These are phyloP conservation scores for Bothriochloa decipiens DNA, from an alignment of 176 grass and related monocot genomes.

Conservation along the genomic window DNA sequence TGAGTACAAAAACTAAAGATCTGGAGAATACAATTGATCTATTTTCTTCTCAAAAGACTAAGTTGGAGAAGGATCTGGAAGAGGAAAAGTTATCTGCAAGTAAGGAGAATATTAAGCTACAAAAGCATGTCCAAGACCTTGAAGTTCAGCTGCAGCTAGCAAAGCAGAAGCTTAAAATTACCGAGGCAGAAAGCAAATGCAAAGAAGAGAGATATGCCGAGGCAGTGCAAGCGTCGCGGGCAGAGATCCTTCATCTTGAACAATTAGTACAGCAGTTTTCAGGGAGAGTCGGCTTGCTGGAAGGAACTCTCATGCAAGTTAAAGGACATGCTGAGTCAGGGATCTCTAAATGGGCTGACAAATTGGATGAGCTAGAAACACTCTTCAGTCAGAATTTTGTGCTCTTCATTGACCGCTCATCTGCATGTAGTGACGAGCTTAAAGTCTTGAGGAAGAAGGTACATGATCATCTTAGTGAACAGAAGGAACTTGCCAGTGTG, in stretches of 20 bases:
- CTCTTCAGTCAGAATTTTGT: slow-evolving; percentile 38
- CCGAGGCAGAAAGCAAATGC: slow-evolving; percentile 60
- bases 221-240: slow-evolving; percentile 42
- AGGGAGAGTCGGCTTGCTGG: slow-evolving; percentile 40
- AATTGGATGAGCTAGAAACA: slow-evolving; percentile 54
- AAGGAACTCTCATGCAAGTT: slow-evolving; percentile 54
- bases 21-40: slow-evolving; percentile 40
- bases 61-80: slow-evolving; percentile 58
- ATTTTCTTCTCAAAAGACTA: slow-evolving; percentile 55
- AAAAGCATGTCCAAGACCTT: slow-evolving; percentile 56
- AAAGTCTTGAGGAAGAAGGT: slow-evolving; percentile 52
- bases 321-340: slow-evolving; percentile 44
- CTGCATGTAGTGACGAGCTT: slow-evolving; percentile 53
- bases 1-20: slow-evolving; percentile 50
- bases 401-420: slow-evolving; percentile 34
- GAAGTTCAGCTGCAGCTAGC: slow-evolving; percentile 64
- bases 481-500: slow-evolving; percentile 48
- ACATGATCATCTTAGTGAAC: slow-evolving; percentile 52
- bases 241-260: slow-evolving; percentile 51
- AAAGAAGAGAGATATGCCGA: slow-evolving; percentile 62
- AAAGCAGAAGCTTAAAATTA: slow-evolving; percentile 73
- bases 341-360: slow-evolving; percentile 41
- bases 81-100: slow-evolving; percentile 41
- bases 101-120: slow-evolving; percentile 60
- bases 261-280: slow-evolving; percentile 48